These are phyloP conservation scores for Arthrobotrys pseudoclavata DNA, from an alignment of 2,329 filamentous ascomycete species.

Conservation along the genomic window DNA sequence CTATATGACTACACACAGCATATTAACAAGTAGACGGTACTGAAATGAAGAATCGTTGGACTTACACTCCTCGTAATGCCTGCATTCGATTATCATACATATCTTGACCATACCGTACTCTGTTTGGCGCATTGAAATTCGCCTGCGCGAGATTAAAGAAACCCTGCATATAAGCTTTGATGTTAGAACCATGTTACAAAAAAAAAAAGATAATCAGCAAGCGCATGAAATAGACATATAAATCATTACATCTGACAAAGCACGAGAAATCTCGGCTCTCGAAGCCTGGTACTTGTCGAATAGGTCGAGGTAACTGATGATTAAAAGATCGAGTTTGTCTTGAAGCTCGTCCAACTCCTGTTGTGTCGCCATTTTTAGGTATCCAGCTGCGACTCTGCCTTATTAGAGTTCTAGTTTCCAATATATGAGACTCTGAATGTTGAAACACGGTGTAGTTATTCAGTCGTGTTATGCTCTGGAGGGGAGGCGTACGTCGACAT, in stretches of 20 bases:
- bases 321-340: slow-evolving; percentile 66
- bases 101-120: slow-evolving; percentile 67
- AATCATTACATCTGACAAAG: slow-evolving; percentile 10
- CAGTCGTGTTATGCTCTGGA: slow-evolving; percentile 7
- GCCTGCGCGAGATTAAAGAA: slow-evolving; percentile 69
- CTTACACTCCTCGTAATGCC: slow-evolving; percentile 67
- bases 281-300: slow-evolving; percentile 67
- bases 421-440: neutral
- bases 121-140: slow-evolving; percentile 68
- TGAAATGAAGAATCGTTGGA: neutral
- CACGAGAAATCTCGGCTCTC: slow-evolving; percentile 65
- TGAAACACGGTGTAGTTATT: slow-evolving; percentile 11
- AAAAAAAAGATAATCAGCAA: slow-evolving; percentile 63
- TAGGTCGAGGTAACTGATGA: slow-evolving; percentile 67
- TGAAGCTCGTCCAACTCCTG: slow-evolving; percentile 62
- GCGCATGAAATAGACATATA: neutral
- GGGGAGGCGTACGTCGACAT: neutral
- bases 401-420: neutral
- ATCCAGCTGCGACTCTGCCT: neutral
- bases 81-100: slow-evolving; percentile 71
- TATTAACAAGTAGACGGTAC: neutral
- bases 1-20: neutral
- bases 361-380: slow-evolving; percentile 34
- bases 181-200: slow-evolving; percentile 34
- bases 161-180: slow-evolving; percentile 65